phyloP scores from a whole-genome alignment of 1,284 basidiomycete species.

The Mycena citricolor region DNA sequence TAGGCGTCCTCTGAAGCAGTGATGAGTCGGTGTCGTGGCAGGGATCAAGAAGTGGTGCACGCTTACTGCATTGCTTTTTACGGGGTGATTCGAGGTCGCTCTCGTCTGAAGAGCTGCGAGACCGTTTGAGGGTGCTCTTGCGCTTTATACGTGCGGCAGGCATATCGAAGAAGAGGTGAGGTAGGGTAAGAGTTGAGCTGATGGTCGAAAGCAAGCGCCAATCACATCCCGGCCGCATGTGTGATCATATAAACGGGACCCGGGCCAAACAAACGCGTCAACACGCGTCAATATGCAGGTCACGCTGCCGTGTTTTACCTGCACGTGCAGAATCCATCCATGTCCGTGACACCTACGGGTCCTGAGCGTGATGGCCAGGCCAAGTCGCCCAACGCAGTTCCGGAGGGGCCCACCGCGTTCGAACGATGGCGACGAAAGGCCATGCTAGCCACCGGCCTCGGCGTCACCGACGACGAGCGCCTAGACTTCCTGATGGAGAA shows the following conservation, averaged over 20 bases:
- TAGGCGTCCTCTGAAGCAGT: not conserved
- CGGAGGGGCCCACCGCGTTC: conserved; percentile 30
- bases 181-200: not conserved
- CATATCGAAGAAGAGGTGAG: too few species aligned
- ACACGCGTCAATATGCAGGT: not conserved
- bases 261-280: conserved; percentile 6
- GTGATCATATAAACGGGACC: conserved; percentile 15
- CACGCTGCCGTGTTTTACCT: conserved; percentile 2
- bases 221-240: not conserved
- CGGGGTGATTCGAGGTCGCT: not conserved
- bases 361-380: conserved; percentile 1
- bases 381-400: too few species aligned
- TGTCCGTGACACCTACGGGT: too few species aligned
- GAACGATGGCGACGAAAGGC: conserved; percentile 57
- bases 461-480: conserved; percentile 53
- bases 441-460: conserved; percentile 54
- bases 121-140: conserved; percentile 12
- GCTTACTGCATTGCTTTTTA: conserved; percentile 18
- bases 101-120: conserved; percentile 4
- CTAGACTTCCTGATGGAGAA: conserved; percentile 41
- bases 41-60: conserved; percentile 7
- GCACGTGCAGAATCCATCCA: conserved; percentile 1
- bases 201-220: conserved; percentile 1
- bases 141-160: too few species aligned
- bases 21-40: conserved; percentile 3